Evolutionary conservation across 345 rosid species (phyloP), one percentile per base, ranked within the genome.

Genomic region (Draba incana): DNA sequence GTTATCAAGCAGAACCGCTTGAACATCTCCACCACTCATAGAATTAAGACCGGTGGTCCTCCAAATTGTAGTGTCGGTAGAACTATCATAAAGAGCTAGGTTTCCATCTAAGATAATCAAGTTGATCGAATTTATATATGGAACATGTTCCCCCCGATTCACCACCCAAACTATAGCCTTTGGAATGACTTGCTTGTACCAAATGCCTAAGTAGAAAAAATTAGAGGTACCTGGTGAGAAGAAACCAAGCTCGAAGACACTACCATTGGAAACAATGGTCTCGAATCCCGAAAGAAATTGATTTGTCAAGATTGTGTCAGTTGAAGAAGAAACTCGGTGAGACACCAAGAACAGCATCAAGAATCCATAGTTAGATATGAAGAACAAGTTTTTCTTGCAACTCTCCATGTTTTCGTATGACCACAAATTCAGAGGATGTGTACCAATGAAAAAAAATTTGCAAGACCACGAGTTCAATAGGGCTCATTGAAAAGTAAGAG

Each of bases 151-250:
- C 24, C 64, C 82, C 62, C 88, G 79, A 49, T 87, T 89, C 38
- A 92, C 92, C 10, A 87, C 88, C 90, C 92, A 87, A 66, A 85
- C 89, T 1, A 68, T 0, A 54, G 85, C 81, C 59, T 0, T 76
- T n/a, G 1, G 0, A 38, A 70, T 27, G 10, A 85, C 51, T 14
- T 64, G 55, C 2, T 57, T 41, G 80, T 83, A 87, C 91, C 86
- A 81, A 38, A 83, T 87, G 61, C 86, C 91, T 50, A 89, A 49
- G 51, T 87, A 89, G 79, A 66, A 77, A 27, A 75, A 80, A 11
- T 81, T 70, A 55, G 85, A 73, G 28, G 74, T 83, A 69, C 74
- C 88, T 68, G 79, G 79, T n/a, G 42, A 27, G 84, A 84, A 87
- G 85, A 89, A 81, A 31, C 93, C 91, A 10, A 89, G 79, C 27